These are phyloP conservation scores for Ceratocystis cubensis DNA, from an alignment of 2,329 filamentous ascomycete genomes.

Conservation along the genomic window DNA sequence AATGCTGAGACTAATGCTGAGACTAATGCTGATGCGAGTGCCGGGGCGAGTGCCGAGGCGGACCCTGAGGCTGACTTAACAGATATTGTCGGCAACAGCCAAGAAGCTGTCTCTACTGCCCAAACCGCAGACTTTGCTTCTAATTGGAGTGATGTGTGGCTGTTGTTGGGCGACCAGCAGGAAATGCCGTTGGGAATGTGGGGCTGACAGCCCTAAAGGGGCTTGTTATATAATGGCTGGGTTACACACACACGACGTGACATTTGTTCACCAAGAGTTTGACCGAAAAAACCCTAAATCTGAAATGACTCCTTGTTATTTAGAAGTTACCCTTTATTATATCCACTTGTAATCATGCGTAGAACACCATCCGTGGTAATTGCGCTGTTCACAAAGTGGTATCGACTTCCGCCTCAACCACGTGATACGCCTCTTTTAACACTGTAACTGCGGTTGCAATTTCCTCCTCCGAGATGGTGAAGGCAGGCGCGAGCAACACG, in stretches of 20 bases:
- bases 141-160: slow-evolving; percentile 18
- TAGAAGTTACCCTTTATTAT: not conserved
- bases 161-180: slow-evolving; percentile 16
- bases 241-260: not conserved
- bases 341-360: not conserved
- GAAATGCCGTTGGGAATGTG: slow-evolving; percentile 1
- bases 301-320: not conserved
- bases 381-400: not conserved
- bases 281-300: not conserved
- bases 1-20: not conserved
- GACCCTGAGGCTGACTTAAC: not conserved
- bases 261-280: not conserved
- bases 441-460: slow-evolving; percentile 30
- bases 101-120: not conserved
- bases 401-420: not conserved
- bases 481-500: slow-evolving; percentile 56
- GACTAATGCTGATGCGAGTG: no score
- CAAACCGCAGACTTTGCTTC: slow-evolving; percentile 6
- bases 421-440: not conserved
- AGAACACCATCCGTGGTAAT: not conserved
- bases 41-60: no score
- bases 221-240: not conserved
- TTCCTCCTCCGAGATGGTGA: slow-evolving; percentile 46
- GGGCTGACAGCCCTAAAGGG: not conserved
- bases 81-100: not conserved